Conservation (phyloP, 2,329 filamentous ascomycete genomes). For the Fusarium brevicatenulatum region DNA sequence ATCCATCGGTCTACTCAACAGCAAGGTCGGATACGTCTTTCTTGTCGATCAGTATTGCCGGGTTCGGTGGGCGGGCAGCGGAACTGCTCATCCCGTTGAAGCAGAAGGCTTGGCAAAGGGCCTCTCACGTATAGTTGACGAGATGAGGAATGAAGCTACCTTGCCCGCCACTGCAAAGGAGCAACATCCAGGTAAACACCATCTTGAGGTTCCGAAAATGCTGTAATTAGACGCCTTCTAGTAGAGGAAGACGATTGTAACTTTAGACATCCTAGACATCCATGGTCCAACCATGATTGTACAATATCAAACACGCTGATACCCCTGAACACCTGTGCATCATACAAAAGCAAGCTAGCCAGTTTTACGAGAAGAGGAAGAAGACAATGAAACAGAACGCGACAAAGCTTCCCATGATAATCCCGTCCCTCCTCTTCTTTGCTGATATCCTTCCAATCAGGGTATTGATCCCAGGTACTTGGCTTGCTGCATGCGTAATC, state of each 20-base stretch:
- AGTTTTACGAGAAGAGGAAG: constrained; percentile 75
- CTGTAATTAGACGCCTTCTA: constrained; percentile 37
- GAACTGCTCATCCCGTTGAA: constrained; percentile 72
- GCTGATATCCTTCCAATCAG: constrained; percentile 92
- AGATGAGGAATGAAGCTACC: constrained; percentile 56
- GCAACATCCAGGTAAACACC: constrained; percentile 47
- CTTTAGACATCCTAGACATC: constrained; percentile 38
- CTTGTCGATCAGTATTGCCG: constrained; percentile 86
- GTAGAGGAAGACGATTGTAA: constrained; percentile 38
- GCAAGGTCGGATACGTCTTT: constrained; percentile 93
- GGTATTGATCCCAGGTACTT: constrained; percentile 92
- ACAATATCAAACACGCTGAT: constrained; percentile 51
- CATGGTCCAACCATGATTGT: constrained; percentile 44
- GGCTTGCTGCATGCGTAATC: constrained; percentile 88
- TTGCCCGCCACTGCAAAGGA: constrained; percentile 50
- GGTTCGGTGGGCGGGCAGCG: constrained; percentile 94
- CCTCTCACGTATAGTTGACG: constrained; percentile 69
- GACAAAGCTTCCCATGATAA: constrained; percentile 92
- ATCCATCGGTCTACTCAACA: constrained; percentile 79
- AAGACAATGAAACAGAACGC: constrained; percentile 89
- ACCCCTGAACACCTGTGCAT: constrained; percentile 52
- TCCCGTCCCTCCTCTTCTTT: constrained; percentile 93
- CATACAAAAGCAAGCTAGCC: constrained; percentile 19
- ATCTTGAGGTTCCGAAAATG: constrained; percentile 44
- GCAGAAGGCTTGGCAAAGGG: constrained; percentile 73